Percentiles rank a stretch among this genome's conserved stretches.
Evolutionary conservation across 148 eudicot species (phyloP).

Genomic region (Talinum fruticosum): DNA sequence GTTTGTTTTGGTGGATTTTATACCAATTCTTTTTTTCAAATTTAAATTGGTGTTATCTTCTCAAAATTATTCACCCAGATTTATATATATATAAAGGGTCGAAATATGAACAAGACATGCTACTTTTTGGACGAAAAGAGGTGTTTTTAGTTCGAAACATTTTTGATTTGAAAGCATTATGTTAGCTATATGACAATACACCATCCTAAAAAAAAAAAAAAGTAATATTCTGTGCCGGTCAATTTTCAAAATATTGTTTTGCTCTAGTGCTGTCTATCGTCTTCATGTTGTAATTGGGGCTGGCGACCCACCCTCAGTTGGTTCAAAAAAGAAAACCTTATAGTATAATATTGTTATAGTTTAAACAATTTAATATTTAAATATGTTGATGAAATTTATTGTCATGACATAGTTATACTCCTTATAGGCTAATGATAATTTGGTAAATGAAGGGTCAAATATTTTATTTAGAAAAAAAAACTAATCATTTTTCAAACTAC

Average conservation of each 20-base stretch:
- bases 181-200: neutral
- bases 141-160: neutral
- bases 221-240: neutral
- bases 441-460: no score
- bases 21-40: neutral
- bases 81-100: neutral
- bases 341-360: no score
- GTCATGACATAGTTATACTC: no score
- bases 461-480: no score
- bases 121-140: neutral
- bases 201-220: neutral
- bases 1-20: slow-evolving; percentile 9
- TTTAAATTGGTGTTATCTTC: neutral
- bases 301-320: no score
- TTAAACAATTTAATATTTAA: no score
- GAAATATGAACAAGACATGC: neutral
- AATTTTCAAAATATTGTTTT: neutral
- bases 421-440: no score
- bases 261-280: neutral
- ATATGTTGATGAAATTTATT: no score
- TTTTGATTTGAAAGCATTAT: neutral
- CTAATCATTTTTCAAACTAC: no score
- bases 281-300: no score
- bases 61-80: neutral
- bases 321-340: no score